A percentile compares a stretch with the other conserved stretches of the same genome.
Conservation (phyloP, 371 early-diverging fungal species). For the Mucor irregularis region DNA sequence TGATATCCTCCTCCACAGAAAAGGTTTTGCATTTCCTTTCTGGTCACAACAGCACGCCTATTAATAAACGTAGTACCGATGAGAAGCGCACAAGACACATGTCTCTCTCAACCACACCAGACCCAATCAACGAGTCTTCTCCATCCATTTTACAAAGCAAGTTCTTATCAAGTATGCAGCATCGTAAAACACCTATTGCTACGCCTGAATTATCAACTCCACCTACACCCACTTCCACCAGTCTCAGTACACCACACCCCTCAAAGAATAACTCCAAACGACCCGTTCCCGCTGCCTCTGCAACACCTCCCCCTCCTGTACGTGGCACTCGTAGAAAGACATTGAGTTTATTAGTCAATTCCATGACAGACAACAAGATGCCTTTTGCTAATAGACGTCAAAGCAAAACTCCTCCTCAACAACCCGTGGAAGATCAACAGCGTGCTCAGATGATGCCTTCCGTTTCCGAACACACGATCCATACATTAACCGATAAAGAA, state of each 20-base stretch:
- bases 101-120: no score
- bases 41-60: constrained; percentile 29
- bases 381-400: constrained; percentile 17
- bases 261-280: constrained; percentile 6
- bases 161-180: constrained; percentile 43
- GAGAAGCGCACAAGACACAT: constrained; percentile 27
- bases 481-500: constrained; percentile 30
- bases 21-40: constrained; percentile 35
- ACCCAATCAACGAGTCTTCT: not conserved
- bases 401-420: not conserved
- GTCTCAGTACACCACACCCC: constrained; percentile 26
- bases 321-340: constrained; percentile 61
- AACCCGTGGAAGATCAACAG: not conserved
- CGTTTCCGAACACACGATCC: constrained; percentile 32
- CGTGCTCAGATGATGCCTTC: constrained; percentile 26
- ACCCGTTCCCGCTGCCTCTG: constrained; percentile 3
- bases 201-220: not conserved
- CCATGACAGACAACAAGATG: constrained; percentile 36
- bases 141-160: constrained; percentile 51
- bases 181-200: constrained; percentile 10
- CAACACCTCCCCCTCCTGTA: constrained; percentile 20
- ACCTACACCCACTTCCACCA: constrained; percentile 11
- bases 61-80: constrained; percentile 17
- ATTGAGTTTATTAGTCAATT: constrained; percentile 52
- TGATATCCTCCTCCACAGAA: constrained; percentile 25